Evolutionary conservation across 1,284 basidiomycete genomes (phyloP).

Genomic region (Marasmius tenuissimus): DNA sequence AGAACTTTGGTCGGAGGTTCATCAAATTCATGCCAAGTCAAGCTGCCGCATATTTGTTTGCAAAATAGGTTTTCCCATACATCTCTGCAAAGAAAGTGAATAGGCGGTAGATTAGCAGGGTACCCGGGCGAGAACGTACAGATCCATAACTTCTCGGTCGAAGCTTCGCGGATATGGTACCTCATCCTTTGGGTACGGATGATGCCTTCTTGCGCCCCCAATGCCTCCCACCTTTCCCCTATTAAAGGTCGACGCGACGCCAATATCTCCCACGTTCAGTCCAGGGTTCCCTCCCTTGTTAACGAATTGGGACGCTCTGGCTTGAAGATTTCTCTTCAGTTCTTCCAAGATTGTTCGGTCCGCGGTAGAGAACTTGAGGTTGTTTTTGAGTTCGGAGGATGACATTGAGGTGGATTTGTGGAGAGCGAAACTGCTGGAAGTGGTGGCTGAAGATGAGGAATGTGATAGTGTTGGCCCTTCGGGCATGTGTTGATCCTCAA

Average conservation of each 20-base stretch:
- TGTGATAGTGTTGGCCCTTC: neutral
- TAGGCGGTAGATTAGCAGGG: neutral
- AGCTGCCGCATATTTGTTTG: conserved; percentile 50
- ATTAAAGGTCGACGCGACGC: neutral
- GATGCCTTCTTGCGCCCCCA: conserved; percentile 49
- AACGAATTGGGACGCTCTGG: conserved; percentile 53
- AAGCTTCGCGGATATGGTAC: conserved; percentile 70
- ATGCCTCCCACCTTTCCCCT: conserved; percentile 20
- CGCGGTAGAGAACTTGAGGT: conserved; percentile 49
- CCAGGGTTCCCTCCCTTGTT: conserved; percentile 37
- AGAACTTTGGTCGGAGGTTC: conserved; percentile 62
- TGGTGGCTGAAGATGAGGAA: neutral
- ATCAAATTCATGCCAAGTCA: conserved; percentile 63
- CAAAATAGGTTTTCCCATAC: conserved; percentile 65
- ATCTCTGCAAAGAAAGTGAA: conserved; percentile 42
- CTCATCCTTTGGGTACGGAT: conserved; percentile 45
- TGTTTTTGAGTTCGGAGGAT: neutral
- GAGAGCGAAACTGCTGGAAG: neutral
- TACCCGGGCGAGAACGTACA: conserved; percentile 46
- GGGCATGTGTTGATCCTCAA: neutral
- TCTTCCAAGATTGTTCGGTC: conserved; percentile 60
- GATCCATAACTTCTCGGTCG: conserved; percentile 56
- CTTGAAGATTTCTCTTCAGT: conserved; percentile 47
- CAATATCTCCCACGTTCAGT: neutral
- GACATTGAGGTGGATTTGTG: conserved; percentile 2